These are phyloP conservation scores for Pythium biforme DNA, from an alignment of 352 stramenopile genomes.

Conservation along the genomic window DNA sequence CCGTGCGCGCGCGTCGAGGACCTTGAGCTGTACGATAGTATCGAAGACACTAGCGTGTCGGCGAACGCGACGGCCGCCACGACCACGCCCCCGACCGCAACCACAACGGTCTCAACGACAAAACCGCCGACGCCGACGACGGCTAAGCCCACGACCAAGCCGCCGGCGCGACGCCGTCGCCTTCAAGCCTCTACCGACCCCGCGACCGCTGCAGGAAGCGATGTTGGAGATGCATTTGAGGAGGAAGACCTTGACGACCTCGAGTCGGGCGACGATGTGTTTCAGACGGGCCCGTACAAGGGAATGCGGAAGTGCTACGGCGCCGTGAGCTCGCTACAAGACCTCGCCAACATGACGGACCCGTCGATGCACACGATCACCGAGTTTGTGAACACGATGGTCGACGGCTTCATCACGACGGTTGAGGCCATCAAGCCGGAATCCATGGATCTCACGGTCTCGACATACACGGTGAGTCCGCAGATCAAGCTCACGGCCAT, in stretches of 20 bases:
- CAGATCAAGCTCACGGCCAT: slow-evolving; percentile 39
- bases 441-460: slow-evolving; percentile 28
- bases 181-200: not conserved
- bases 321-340: slow-evolving; percentile 31
- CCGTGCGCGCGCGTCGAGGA: slow-evolving; percentile 33
- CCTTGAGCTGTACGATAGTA: not conserved
- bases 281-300: slow-evolving; percentile 18
- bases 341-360: slow-evolving; percentile 29
- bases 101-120: not conserved
- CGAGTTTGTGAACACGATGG: slow-evolving; percentile 22
- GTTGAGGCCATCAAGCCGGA: slow-evolving; percentile 26
- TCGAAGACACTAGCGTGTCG: not conserved
- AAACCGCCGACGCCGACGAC: not conserved
- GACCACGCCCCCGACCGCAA: not conserved
- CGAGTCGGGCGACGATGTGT: not conserved
- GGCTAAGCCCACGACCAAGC: not conserved
- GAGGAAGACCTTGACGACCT: not conserved
- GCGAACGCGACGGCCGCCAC: not conserved
- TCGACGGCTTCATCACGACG: slow-evolving; percentile 31
- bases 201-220: not conserved
- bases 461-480: slow-evolving; percentile 33
- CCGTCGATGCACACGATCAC: slow-evolving; percentile 26
- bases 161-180: not conserved
- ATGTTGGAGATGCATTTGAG: not conserved
- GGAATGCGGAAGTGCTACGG: slow-evolving; percentile 33